phyloP scores from a whole-genome alignment of 202 grass and related monocot species.

The Eragrostis tef region DNA sequence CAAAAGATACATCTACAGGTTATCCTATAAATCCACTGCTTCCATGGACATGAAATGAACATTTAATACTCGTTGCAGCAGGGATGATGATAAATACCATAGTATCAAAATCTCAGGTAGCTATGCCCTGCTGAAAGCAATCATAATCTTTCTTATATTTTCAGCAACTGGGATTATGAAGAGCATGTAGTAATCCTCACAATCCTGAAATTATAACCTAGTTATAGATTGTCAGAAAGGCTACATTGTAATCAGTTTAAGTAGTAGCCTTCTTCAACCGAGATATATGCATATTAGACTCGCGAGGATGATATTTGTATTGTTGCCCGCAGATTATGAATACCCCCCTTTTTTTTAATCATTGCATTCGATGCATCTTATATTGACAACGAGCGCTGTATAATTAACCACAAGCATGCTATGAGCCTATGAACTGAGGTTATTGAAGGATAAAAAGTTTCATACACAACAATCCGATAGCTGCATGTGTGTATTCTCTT shows the following conservation, averaged over 20 bases:
- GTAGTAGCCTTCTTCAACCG: too few relatives aligned
- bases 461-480: not conserved
- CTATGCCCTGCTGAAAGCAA: slow-evolving; percentile 8
- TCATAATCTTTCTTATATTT: not conserved
- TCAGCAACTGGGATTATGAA: not conserved
- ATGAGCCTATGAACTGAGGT: not conserved
- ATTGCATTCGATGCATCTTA: too few relatives aligned
- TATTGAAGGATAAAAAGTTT: not conserved
- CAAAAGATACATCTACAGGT: slow-evolving; percentile 95
- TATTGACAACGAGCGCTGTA: not conserved
- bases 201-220: not conserved
- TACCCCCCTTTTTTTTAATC: too few relatives aligned
- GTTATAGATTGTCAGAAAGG: slow-evolving; percentile 4
- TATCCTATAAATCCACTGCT: slow-evolving; percentile 36
- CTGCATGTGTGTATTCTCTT: slow-evolving; percentile 38
- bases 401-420: slow-evolving; percentile 17
- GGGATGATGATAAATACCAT: slow-evolving; percentile 5
- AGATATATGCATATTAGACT: too few relatives aligned
- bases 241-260: not conserved
- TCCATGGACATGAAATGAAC: not conserved
- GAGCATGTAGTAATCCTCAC: not conserved
- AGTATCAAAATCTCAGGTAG: slow-evolving; percentile 19
- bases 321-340: slow-evolving; percentile 19
- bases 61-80: slow-evolving; percentile 19
- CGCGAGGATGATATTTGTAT: too few relatives aligned